phyloP scores from a whole-genome alignment of 768 basidiomycete genomes.

The Dictyophora rubrovolvata region DNA sequence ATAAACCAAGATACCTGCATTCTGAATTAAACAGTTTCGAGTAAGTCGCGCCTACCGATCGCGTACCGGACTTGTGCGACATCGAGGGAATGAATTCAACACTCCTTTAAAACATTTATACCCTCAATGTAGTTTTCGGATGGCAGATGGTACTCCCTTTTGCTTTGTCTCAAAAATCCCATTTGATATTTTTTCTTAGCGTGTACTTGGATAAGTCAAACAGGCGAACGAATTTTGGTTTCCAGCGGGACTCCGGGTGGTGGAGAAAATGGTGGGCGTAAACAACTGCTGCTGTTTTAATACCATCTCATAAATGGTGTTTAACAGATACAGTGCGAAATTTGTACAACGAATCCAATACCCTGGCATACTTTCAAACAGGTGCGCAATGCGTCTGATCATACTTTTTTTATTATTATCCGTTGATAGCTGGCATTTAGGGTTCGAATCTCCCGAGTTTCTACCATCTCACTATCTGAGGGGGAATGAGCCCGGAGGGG shows the following conservation, averaged over 20 bases:
- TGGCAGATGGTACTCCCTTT: conserved; percentile 6
- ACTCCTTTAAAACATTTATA: background rate
- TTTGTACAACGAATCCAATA: conserved; percentile 1
- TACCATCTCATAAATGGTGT: background rate
- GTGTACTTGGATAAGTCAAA: background rate
- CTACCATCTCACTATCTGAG: background rate
- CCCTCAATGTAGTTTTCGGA: background rate
- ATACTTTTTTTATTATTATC: background rate
- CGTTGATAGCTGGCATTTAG: background rate
- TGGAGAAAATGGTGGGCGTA: background rate
- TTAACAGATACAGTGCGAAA: background rate
- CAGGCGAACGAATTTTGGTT: background rate
- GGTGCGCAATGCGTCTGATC: background rate
- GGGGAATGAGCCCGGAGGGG: background rate
- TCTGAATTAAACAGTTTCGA: background rate
- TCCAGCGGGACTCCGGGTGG: conserved; percentile 2
- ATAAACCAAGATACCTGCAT: background rate
- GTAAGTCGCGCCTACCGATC: background rate
- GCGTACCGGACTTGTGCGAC: conserved; percentile 1
- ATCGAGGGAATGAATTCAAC: background rate
- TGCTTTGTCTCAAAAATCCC: background rate
- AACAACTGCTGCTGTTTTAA: background rate
- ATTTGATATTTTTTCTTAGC: background rate
- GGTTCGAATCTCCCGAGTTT: background rate
- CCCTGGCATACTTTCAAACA: background rate